phyloP scores from a whole-genome alignment of 139 green algal species.

The Chlorella sp. region DNA sequence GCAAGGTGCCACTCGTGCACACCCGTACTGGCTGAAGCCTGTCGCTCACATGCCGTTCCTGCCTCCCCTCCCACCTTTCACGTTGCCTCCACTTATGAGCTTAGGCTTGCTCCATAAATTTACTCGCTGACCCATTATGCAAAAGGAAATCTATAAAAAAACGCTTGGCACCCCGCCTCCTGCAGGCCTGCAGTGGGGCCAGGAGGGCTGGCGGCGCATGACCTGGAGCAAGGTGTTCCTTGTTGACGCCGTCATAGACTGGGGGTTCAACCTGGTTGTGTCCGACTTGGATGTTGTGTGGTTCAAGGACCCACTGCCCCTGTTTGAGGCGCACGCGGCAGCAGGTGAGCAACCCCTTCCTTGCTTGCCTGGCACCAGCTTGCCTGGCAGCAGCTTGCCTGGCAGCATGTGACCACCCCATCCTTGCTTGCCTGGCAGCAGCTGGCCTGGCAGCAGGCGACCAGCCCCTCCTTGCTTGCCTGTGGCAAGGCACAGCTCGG shows the following conservation, averaged over 20 bases:
- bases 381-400: too few species aligned
- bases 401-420: too few species aligned
- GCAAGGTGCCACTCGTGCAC: too few species aligned
- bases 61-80: background rate
- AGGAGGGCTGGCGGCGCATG: slow-evolving; percentile 39
- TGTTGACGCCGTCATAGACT: slow-evolving; percentile 27
- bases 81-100: background rate
- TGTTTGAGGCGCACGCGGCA: background rate
- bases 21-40: too few species aligned
- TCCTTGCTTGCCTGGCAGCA: too few species aligned
- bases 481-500: too few species aligned
- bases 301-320: slow-evolving; percentile 15
- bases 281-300: slow-evolving; percentile 34
- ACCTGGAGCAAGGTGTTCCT: slow-evolving; percentile 35
- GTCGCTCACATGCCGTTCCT: too few species aligned
- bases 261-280: slow-evolving; percentile 32
- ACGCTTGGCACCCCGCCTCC: too few species aligned
- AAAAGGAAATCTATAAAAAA: too few species aligned
- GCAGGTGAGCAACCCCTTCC: background rate
- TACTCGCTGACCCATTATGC: background rate
- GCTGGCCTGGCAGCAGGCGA: too few species aligned
- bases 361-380: too few species aligned
- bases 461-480: too few species aligned
- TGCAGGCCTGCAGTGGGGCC: slow-evolving; percentile 31
- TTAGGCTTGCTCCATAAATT: background rate